Conservation (phyloP, 2,329 filamentous ascomycete genomes). For the Aspergillus sp. region DNA sequence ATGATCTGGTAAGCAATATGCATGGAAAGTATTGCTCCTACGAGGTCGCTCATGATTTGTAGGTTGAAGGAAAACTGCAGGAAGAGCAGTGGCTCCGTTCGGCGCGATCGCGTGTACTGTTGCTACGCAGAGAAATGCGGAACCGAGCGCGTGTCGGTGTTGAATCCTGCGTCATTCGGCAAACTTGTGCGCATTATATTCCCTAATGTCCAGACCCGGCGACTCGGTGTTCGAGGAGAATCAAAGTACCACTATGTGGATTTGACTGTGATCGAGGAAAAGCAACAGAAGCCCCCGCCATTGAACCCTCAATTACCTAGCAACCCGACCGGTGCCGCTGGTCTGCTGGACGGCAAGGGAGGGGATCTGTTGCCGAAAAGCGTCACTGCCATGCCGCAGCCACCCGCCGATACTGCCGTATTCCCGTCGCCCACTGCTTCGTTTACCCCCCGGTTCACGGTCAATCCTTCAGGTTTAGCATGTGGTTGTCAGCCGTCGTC, state of each 20-base stretch:
- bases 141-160: slow-evolving; percentile 86
- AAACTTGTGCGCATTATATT: slow-evolving; percentile 97
- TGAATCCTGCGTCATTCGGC: slow-evolving; percentile 96
- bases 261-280: slow-evolving; percentile 47
- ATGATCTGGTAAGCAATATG: slow-evolving; percentile 48
- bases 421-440: slow-evolving; percentile 41
- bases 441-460: slow-evolving; percentile 31
- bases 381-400: slow-evolving; percentile 29
- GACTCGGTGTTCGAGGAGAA: slow-evolving; percentile 89
- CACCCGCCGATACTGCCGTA: slow-evolving; percentile 37
- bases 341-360: slow-evolving; percentile 21
- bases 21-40: not conserved
- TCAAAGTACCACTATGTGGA: slow-evolving; percentile 93
- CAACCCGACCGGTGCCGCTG: slow-evolving; percentile 17
- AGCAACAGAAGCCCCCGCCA: slow-evolving; percentile 34
- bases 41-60: not conserved
- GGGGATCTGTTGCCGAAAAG: slow-evolving; percentile 30
- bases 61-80: slow-evolving; percentile 50
- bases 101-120: slow-evolving; percentile 88
- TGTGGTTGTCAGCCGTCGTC: slow-evolving; percentile 32
- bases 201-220: slow-evolving; percentile 86
- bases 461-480: slow-evolving; percentile 17
- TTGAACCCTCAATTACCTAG: slow-evolving; percentile 25
- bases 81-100: slow-evolving; percentile 65
- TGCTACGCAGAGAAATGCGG: slow-evolving; percentile 93